Evolutionary conservation across 1,139 yeast genomes (phyloP).

Genomic region (Kurtzmaniella quercitrusa): DNA sequence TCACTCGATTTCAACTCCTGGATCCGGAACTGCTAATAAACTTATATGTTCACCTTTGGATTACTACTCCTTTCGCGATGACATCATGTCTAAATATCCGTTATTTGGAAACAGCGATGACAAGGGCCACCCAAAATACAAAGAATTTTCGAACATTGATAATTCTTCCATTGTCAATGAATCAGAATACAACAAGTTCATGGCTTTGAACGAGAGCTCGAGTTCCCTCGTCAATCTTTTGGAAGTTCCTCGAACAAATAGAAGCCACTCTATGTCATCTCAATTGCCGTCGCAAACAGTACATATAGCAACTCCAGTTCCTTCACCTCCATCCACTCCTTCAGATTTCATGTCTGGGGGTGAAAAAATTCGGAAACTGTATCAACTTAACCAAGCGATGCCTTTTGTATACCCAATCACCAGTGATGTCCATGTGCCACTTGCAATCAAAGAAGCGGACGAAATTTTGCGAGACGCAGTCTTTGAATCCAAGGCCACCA

Average conservation of each 20-base stretch:
- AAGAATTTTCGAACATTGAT: constrained; percentile 3
- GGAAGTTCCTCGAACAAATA: constrained; percentile 55
- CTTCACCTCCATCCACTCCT: constrained; percentile 77
- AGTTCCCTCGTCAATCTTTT: constrained; percentile 54
- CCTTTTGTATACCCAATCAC: constrained; percentile 71
- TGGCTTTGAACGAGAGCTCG: constrained; percentile 42
- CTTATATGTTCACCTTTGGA: constrained; percentile 71
- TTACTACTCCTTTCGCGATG: constrained; percentile 74
- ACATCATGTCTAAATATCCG: constrained; percentile 72
- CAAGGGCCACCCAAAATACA: constrained; percentile 1
- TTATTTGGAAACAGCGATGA: constrained; percentile 31
- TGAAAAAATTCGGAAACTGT: constrained; percentile 65
- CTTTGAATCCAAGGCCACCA: constrained; percentile 58
- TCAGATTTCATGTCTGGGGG: constrained; percentile 52
- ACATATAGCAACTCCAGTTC: constrained; percentile 86
- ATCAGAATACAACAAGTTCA: constrained; percentile 21
- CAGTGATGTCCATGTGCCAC: constrained; percentile 46
- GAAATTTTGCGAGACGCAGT: constrained; percentile 56
- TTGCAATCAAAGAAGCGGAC: constrained; percentile 73
- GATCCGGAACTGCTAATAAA: constrained; percentile 17
- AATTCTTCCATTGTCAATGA: constrained; percentile 12
- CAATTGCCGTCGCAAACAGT: constrained; percentile 60
- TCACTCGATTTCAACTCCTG: constrained; percentile 37
- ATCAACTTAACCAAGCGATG: constrained; percentile 72
- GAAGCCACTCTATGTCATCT: constrained; percentile 49